Conservation (phyloP, 306 rosid genomes). For the Heteromeles arbutifolia region DNA sequence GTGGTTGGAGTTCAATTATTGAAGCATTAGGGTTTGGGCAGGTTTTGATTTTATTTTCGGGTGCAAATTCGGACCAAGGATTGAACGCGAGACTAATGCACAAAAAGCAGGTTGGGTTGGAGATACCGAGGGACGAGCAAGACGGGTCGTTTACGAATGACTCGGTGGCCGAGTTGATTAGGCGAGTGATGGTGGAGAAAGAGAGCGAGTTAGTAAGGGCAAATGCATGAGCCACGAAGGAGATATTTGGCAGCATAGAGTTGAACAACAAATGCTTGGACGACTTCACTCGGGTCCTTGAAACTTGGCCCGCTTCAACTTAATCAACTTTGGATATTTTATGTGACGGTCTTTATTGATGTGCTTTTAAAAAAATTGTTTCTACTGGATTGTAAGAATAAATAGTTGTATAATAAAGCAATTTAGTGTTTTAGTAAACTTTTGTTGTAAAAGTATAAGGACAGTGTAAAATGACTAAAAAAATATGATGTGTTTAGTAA, state of each 20-base stretch:
- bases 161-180: background rate
- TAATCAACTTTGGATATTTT: background rate
- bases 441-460: too few relatives aligned
- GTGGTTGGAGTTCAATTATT: constrained; percentile 23
- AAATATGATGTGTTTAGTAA: too few relatives aligned
- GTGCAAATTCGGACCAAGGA: constrained; percentile 12
- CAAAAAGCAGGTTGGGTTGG: background rate
- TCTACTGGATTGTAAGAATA: too few relatives aligned
- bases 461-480: too few relatives aligned
- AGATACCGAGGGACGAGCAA: constrained; percentile 2
- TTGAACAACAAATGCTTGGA: background rate
- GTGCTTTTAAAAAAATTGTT: too few relatives aligned
- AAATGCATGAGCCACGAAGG: constrained; percentile 1
- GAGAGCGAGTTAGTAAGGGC: background rate
- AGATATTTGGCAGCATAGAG: background rate
- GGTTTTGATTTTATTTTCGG: constrained; percentile 5
- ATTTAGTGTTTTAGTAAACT: too few relatives aligned
- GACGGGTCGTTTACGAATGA: constrained; percentile 17
- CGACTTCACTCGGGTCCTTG: background rate
- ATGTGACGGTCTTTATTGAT: too few relatives aligned
- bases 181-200: constrained; percentile 11
- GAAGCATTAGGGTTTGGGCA: constrained; percentile 14
- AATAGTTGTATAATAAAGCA: too few relatives aligned
- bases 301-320: background rate
- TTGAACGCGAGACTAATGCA: constrained; percentile 4